Evolutionary conservation across 2,329 filamentous ascomycete genomes (phyloP), one percentile per base, ranked within the genome.

Genomic region (Paecilomyces sp.): DNA sequence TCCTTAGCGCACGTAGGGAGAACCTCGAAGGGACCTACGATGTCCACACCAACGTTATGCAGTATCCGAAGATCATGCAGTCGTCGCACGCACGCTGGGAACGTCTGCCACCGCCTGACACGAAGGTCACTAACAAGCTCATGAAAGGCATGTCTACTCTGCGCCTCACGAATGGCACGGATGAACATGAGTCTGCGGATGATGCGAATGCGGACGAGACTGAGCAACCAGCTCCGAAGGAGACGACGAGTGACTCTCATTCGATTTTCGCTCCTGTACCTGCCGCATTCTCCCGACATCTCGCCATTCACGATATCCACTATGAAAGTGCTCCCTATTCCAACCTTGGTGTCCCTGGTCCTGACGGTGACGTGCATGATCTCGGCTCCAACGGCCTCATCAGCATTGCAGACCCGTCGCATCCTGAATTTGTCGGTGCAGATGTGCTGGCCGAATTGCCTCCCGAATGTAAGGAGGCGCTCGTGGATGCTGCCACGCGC

Each of bases 1-100:
- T 97, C 61, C 83, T 86, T 34, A 82, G 83, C 15, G 80, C 87
- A 58, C 89, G 94, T 58, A 84, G 83, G 62, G 78, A 82, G 52
- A 94, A 89, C 65, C 80, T 88, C 8, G 77, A 84, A 25, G 94
- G 94, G 55, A 84, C 93, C 58, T 97, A 97, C 75, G 92, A 99
- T 68, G 87, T 93, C 28, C 92, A 97, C 77, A 97, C 94, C 58
- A 99, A 99, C 73, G 77, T 84, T 61, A 89, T 97, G 83, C 91
- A 94, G 70, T 95, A 89, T 71, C 93, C 94, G 0, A 85, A 85
- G 63, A 89, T 83, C 69, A 96, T 92, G 84, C 94, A 99, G 74
- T 91, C 94, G 2, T 94, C 91, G 2, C 90, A 91, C 66, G 91
- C 87, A 9, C 87, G 88, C 61, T 92, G 92, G 79, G 90, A 94